Base-by-base conservation (phyloP, 192 early-diverging fungal genomes). In the Cetraspora pellucida region DNA sequence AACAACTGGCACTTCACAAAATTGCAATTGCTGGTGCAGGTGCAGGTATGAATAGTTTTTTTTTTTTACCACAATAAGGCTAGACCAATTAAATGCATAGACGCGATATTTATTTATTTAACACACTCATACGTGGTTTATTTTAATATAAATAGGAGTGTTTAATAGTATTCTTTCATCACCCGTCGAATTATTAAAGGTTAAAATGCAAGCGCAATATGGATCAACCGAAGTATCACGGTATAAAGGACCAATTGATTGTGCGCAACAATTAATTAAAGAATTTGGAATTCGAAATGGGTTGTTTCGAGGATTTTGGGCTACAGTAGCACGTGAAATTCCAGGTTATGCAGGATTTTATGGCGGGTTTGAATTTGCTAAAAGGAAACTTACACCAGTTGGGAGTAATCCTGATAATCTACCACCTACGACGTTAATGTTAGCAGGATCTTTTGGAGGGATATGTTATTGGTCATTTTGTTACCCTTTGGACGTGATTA, bases 151-250 rank as follows among this genome's bases (percentile, higher is more conserved):
- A 19, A 31, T 81, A 89, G 86, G 96, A 50, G 82, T 90, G 31
- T 89, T 94, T 37, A 96, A 97, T 75, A 90, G 89, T 64, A 84
- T 94, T 21, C 82, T 97, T 23, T 93, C 95, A 11, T 95, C 93
- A 2, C 96, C 97, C 1, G 94, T 99, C 3, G 97, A 99, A 77
- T 81, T 99, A n/a, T 80, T 97, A 52, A 99, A 99, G 79, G 92
- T 94, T 69, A 89, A 92, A 44, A 88, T 97, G 82, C 97, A 99
- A 80, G 93, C 93, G 10, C 96, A 96, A 78, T 96, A 93, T 85
- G 86, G 85, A 57, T 77, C 55, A 10, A 79, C 72, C 23, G 77
- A 83, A 50, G 54, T 69, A 10, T 50, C 68, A 16, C 61, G 30
- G 14, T 86, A 86, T 72, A 78, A 81, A n/a, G 92, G 91, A 1